Conservation (phyloP, 1,139 yeast genomes). For the Yamadazyma membranifaciens region DNA sequence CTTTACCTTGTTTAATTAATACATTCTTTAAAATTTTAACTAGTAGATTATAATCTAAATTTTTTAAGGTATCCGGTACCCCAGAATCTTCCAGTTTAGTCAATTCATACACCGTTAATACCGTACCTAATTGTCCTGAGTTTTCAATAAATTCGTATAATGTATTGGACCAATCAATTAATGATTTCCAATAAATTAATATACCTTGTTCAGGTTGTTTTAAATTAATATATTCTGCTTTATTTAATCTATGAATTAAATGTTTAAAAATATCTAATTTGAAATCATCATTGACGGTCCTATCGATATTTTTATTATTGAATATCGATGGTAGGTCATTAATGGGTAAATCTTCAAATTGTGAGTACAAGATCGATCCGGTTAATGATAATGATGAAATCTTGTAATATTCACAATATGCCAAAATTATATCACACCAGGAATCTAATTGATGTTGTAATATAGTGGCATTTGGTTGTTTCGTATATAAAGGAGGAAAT, state of each 20-base stretch:
- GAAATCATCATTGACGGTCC: slow-evolving; percentile 56
- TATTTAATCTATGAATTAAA: slow-evolving; percentile 51
- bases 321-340: slow-evolving; percentile 38
- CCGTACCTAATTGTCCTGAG: slow-evolving; percentile 75
- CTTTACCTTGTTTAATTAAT: slow-evolving; percentile 65
- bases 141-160: slow-evolving; percentile 50
- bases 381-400: slow-evolving; percentile 38
- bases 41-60: slow-evolving; percentile 60
- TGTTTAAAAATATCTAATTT: slow-evolving; percentile 54
- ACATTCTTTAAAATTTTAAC: slow-evolving; percentile 52
- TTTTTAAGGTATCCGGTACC: slow-evolving; percentile 54
- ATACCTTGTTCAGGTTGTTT: slow-evolving; percentile 45
- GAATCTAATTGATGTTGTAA: slow-evolving; percentile 67
- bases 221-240: slow-evolving; percentile 52
- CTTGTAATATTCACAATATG: slow-evolving; percentile 57
- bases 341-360: slow-evolving; percentile 21
- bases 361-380: slow-evolving; percentile 29
- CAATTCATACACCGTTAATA: slow-evolving; percentile 81
- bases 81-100: slow-evolving; percentile 63
- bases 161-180: slow-evolving; percentile 75
- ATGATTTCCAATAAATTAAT: slow-evolving; percentile 65
- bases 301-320: slow-evolving; percentile 47
- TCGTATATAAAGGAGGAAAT: slow-evolving; percentile 90
- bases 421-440: slow-evolving; percentile 43
- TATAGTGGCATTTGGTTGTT: slow-evolving; percentile 81